Base-by-base conservation (phyloP, 768 basidiomycete genomes). In the Panaeolus cyanescens region DNA sequence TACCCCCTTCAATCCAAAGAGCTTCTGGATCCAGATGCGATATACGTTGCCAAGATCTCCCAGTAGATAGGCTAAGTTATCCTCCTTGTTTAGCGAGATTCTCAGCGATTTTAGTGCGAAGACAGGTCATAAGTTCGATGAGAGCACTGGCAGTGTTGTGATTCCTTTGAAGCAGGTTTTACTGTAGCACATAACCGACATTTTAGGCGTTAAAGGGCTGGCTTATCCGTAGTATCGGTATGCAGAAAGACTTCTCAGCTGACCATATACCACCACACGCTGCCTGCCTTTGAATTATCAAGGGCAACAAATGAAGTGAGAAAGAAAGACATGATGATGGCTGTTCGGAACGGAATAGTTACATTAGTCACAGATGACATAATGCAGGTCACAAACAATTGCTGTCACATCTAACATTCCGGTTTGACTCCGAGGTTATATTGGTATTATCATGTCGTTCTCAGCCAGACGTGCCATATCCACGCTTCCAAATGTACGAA, bases 161-260 rank as follows among this genome's bases (percentile, higher is more conserved):
- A 50, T 50, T 50, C 22, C 45, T 28, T n/a, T 50, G 45, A 50
- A 50, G 45, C 45, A 50, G 45, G 45, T 50, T 50, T 50, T 13
- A 30, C 13, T 50, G 25, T 28, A 15, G 30, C 45, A 28, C 45
- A 28, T 50, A 50, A 28, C 45, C 25, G 45, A 50, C 45, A 28
- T 28, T 50, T 50, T 50, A 50, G 45, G 45, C 45, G 45, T 50
- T 50, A 50, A 50, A 20, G 19, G 15, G 4, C 25, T 28, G 22
- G 25, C 45, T 50, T 12, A 28, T 50, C 45, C 45, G 45, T 50
- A 50, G 45, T 50, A 25, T 28, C 30, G 25, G 45, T 12, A 50
- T 28, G 25, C 30, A 50, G 45, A 25, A 7, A 28, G 22, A 28
- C 22, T 50, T 50, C 45, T 28, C 45, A 50, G 45, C 22, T 50